Base-by-base conservation (phyloP, 257 asterid genomes). In the Fraxinus quadrangulata region DNA sequence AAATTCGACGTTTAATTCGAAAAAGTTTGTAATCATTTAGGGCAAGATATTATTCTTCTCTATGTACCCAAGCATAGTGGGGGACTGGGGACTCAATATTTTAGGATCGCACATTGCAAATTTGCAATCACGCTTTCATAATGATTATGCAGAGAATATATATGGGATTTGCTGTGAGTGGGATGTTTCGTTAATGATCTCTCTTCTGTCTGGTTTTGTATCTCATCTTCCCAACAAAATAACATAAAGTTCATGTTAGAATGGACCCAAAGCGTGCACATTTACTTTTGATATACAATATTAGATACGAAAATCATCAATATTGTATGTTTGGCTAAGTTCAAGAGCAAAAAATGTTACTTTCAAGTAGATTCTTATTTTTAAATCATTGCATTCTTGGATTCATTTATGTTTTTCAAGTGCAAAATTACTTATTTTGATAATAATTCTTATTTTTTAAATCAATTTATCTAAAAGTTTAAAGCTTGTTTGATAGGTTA, bases 11-110 rank as follows among this genome's bases (percentile, higher is more conserved):
- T 54, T 17, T 1, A 51, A 51, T 51, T 51, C 10, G 21, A n/a
- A 59, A 59, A 16, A 59, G 67, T 59, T 51, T 54, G 63, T 54
- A 36, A 76, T 67, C 24, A 75, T 40, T 54, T 37, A 5, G 14
- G 1, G 30, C 23, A 21, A 70, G 37, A 78, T 61, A 71, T 71
- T 72, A 47, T 24, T 12, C 19, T 30, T 13, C 37, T 61, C 31
- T 39, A 23, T 71, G 74, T 16, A 54, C 37, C 39, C 30, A 6
- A 40, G 9, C 23, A 24, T 72, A 40, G 82, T 84, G 28, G 83
- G 82, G 84, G 87, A 77, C 82, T 83, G 83, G 84, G 87, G 87
- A 78, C 84, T 78, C 39, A 33, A 70, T 81, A 77, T 75, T 75
- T 80, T 16, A 84, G 84, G 81, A 78, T 81, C 87, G 84, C 84